Evolutionary conservation across 192 early-diverging fungal genomes (phyloP).

Genomic region (Funneliformis mosseae): DNA sequence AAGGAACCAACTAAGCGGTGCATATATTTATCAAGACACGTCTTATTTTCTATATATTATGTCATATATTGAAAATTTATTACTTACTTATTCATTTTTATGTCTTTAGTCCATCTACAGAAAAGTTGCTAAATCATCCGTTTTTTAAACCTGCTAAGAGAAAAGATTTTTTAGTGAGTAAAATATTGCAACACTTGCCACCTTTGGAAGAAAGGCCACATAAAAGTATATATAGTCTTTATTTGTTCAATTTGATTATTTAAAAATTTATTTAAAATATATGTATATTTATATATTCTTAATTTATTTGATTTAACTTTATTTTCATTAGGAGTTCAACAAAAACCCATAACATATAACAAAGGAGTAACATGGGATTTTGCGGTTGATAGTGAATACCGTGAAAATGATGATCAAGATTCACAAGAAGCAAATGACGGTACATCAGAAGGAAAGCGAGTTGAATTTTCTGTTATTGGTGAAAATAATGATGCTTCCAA

Average conservation of each 20-base stretch:
- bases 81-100: background rate
- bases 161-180: conserved; percentile 59
- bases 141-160: conserved; percentile 83
- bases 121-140: conserved; percentile 73
- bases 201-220: conserved; percentile 71
- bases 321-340: conserved; percentile 41
- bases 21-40: background rate
- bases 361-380: conserved; percentile 75
- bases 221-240: conserved; percentile 45
- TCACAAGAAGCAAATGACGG: conserved; percentile 12
- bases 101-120: conserved; percentile 66
- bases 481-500: background rate
- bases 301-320: background rate
- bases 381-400: conserved; percentile 45
- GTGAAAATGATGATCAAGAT: conserved; percentile 20
- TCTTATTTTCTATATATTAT: background rate
- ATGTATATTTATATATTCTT: background rate
- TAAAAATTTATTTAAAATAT: background rate
- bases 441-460: background rate
- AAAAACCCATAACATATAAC: conserved; percentile 45
- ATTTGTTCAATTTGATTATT: background rate
- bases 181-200: conserved; percentile 60
- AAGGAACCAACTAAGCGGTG: conserved; percentile 76
- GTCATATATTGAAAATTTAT: background rate
- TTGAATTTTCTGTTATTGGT: conserved; percentile 5